Evolutionary conservation across 352 stramenopile species (phyloP), one percentile per base, ranked within the genome.

Genomic region (Globisporangium mamillatum): DNA sequence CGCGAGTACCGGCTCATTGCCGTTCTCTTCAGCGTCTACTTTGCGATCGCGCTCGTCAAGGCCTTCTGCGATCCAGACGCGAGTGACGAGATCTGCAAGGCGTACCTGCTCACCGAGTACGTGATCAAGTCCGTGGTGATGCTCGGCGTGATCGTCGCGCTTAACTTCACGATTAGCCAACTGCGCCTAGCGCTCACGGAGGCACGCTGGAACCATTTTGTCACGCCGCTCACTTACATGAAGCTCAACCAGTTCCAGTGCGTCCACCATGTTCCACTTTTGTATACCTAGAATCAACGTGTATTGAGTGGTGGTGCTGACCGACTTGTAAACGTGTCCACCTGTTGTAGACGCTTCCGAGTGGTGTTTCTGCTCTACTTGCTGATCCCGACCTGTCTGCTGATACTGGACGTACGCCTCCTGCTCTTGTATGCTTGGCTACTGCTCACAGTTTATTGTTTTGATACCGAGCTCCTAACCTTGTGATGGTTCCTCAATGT

Each of bases 191-290:
- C 74, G 22, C 62, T 87, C 18, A 80, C 79, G 12, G 81, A 85
- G 59, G 73, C 75, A 27, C 75, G 81, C 20, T 92, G 84, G 84
- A 81, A 88, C 63, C 79, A 79, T 60, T 76, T 75, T 62, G 75
- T 85, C 34, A 87, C 81, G 0, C 80, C 84, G 18, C 67, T 89
- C 25, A 83, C 77, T 22, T 89, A 90, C 67, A 89, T 88, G 75
- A 89, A 88, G 61, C 79, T 92, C 53, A 79, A 84, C n/a, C 81
- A 90, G 64, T 89, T 89, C 53, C 74, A 82, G 81, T 89, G 64
- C 24, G 77, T 73, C 32, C 32, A 16, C 14, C 38, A 48, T 48
- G 3, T 4, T 44, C 12, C 29, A 32, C 29, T 12, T 38, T 38
- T 38, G 32, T 38, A 7, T 38, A 38, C 6, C 32, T 38, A 38